Base-by-base conservation (phyloP, 345 rosid genomes). In the Mallotus nudiflorus region DNA sequence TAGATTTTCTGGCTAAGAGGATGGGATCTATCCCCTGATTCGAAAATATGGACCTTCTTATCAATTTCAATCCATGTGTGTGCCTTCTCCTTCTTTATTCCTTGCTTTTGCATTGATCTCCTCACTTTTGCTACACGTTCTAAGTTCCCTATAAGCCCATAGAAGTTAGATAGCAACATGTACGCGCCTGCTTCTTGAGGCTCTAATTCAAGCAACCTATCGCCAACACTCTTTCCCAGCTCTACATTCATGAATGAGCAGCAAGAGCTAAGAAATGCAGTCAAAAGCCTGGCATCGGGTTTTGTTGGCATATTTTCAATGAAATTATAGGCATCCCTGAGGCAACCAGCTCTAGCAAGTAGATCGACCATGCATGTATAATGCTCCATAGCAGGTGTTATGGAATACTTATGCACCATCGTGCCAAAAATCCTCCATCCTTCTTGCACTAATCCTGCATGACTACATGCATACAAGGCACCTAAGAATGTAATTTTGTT, bases 11-110 rank as follows among this genome's bases (percentile, higher is more conserved):
- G 18, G 29, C 66, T 69, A 35, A 64, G 69, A 40, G 75, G 79
- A 57, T 75, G 79, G 19, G 75, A 69, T 48, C 39, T 75, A 24
- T 75, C 79, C n/a, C 79, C 79, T 18, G 79, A 75, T 51, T 75
- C 78, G 65, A 75, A 75, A 11, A 44, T 33, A 46, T 69, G 71
- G 57, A 69, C 49, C 46, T 65, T 57, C 18, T 40, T 54, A 49
- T 70, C 31, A 20, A 75, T 69, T 29, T 75, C 79, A 37, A 75
- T 58, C 71, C 74, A 75, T 37, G 74, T 65, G 5, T 8, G 35
- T 1, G 75, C 79, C 51, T 69, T 75, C 35, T 53, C 65, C 49
- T 75, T 75, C 39, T 27, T 75, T 63, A 75, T 75, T 55, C 79
- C 79, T 48, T 51, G 65, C 15, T 49, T 57, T 18, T 64, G 50